Conservation (phyloP, 2,329 filamentous ascomycete species). For the Pyrenochaeta sp. region DNA sequence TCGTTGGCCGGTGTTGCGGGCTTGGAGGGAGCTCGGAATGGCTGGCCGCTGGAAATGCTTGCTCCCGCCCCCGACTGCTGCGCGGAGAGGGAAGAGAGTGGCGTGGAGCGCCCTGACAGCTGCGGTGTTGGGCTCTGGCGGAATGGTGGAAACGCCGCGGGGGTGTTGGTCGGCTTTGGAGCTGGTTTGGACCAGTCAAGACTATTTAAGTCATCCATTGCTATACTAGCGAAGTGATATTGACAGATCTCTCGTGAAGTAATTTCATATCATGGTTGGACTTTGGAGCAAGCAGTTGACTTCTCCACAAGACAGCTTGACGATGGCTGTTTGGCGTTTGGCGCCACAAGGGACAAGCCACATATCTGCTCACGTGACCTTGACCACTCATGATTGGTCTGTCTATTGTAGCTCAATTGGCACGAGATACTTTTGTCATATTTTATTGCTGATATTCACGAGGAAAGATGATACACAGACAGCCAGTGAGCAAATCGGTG, state of each 20-base stretch:
- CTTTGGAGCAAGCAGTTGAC: no score
- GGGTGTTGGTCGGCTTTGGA: constrained; percentile 36
- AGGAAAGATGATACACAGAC: no score
- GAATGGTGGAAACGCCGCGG: constrained; percentile 43
- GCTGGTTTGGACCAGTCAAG: constrained; percentile 55
- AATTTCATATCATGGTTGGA: no score
- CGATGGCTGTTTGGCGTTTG: constrained; percentile 13
- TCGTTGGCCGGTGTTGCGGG: constrained; percentile 63
- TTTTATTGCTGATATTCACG: no score
- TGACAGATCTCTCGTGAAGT: no score
- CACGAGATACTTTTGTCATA: no score
- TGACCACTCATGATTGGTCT: no score
- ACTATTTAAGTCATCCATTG: constrained; percentile 59
- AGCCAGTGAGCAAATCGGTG: no score
- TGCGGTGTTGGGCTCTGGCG: constrained; percentile 49
- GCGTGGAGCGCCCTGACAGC: constrained; percentile 50
- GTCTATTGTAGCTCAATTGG: no score
- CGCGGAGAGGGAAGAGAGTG: constrained; percentile 44
- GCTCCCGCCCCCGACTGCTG: constrained; percentile 51
- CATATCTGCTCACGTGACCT: no score
- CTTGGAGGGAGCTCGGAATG: constrained; percentile 60
- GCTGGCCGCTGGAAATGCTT: constrained; percentile 43
- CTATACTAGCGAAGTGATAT: no score
- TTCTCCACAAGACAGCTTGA: constrained; percentile 7
- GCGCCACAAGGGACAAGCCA: no score